These are phyloP conservation scores for Hebeloma cylindrosporum DNA, from an alignment of 768 basidiomycete species.

Conservation along the genomic window DNA sequence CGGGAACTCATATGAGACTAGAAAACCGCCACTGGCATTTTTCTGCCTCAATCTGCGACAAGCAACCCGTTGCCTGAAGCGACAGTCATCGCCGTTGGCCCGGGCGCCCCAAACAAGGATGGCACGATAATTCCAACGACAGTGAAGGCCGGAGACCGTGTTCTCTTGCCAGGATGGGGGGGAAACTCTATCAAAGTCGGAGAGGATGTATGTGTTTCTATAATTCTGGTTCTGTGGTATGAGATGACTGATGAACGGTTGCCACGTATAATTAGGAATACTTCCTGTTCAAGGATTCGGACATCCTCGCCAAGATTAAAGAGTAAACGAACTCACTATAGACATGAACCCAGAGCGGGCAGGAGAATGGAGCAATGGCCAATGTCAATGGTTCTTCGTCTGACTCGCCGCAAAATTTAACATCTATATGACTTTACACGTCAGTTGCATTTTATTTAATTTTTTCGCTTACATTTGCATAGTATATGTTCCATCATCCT, in stretches of 20 bases:
- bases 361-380: conserved; percentile 3
- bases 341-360: background rate
- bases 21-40: conserved; percentile 98
- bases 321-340: conserved; percentile 51
- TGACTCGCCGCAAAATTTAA: conserved; percentile 7
- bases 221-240: background rate
- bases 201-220: conserved; percentile 72
- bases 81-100: conserved; percentile 93
- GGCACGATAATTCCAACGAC: conserved; percentile 70
- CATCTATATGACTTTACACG: conserved; percentile 8
- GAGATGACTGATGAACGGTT: conserved; percentile 7
- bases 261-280: conserved; percentile 65
- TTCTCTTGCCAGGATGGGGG: conserved; percentile 95
- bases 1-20: conserved; percentile 29
- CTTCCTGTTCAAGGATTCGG: conserved; percentile 89
- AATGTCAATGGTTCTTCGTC: conserved; percentile 2
- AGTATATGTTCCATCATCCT: conserved; percentile 17
- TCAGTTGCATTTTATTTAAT: conserved; percentile 23
- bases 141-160: conserved; percentile 89
- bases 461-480: conserved; percentile 22
- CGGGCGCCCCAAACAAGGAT: conserved; percentile 89
- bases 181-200: conserved; percentile 95
- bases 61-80: conserved; percentile 90
- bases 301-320: conserved; percentile 95
- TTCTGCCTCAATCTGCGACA: conserved; percentile 90